Percentiles rank a stretch among this genome's conserved stretches.
phyloP scores from a whole-genome alignment of 495 filamentous ascomycete genomes.

The Penicillium maclennaniae region DNA sequence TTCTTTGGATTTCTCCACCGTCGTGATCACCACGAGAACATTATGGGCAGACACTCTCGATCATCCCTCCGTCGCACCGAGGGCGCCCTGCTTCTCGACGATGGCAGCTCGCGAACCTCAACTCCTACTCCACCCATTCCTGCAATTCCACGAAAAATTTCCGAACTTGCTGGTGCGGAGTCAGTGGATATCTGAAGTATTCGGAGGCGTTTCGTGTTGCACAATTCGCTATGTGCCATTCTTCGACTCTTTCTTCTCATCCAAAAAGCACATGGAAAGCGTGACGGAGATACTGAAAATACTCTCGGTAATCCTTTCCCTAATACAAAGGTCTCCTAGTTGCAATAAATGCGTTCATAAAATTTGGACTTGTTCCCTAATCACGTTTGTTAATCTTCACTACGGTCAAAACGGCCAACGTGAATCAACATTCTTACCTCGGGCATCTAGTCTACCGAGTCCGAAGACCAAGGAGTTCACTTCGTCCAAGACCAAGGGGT shows the following conservation, averaged over 20 bases:
- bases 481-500: too few species aligned
- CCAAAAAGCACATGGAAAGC: not conserved
- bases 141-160: not conserved
- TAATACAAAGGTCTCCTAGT: not conserved
- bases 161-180: not conserved
- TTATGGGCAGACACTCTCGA: conserved; percentile 10
- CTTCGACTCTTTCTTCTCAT: not conserved
- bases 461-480: too few species aligned
- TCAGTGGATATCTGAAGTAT: not conserved
- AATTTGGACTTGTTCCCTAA: not conserved
- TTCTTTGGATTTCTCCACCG: conserved; percentile 26
- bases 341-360: not conserved
- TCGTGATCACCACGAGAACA: conserved; percentile 11
- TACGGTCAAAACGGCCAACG: too few species aligned
- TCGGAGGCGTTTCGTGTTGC: not conserved
- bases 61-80: conserved; percentile 11
- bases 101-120: conserved; percentile 1
- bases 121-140: conserved; percentile 16
- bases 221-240: not conserved
- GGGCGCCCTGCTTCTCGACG: not conserved
- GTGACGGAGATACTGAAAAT: not conserved
- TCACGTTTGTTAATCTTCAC: too few species aligned
- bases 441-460: too few species aligned
- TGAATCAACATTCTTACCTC: too few species aligned
- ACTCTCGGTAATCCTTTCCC: not conserved